phyloP scores from a whole-genome alignment of 2,329 filamentous ascomycete species.

The Calonectria pteridis region DNA sequence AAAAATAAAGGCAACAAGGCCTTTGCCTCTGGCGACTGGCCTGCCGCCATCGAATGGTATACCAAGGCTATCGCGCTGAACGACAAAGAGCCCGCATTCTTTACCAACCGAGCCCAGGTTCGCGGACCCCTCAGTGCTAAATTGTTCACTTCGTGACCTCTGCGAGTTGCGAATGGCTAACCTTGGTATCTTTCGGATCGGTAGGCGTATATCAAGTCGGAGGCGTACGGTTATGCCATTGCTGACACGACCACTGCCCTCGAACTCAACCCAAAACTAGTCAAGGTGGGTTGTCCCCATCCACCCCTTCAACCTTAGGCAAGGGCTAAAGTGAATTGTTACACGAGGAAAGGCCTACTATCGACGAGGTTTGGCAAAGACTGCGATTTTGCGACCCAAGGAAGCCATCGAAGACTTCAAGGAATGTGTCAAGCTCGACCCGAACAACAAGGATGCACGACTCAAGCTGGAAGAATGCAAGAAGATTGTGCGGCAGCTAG shows the following conservation, averaged over 20 bases:
- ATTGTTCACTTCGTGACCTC: background rate
- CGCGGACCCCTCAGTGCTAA: conserved; percentile 43
- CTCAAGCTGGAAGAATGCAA: conserved; percentile 93
- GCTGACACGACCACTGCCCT: conserved; percentile 91
- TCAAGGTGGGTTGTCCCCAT: conserved; percentile 75
- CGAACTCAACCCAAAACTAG: conserved; percentile 86
- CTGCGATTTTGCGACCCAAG: conserved; percentile 88
- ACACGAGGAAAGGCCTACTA: conserved; percentile 80
- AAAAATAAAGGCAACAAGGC: conserved; percentile 97
- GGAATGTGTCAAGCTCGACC: conserved; percentile 87
- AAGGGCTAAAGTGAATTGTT: conserved; percentile 23
- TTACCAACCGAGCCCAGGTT: conserved; percentile 95
- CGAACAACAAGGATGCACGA: conserved; percentile 89
- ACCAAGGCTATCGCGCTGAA: conserved; percentile 88
- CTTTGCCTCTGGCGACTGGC: conserved; percentile 90
- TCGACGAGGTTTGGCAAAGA: conserved; percentile 90
- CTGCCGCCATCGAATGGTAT: conserved; percentile 84
- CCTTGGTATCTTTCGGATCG: conserved; percentile 23
- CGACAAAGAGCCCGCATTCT: conserved; percentile 88
- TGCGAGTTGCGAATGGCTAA: conserved; percentile 60
- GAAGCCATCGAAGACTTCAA: conserved; percentile 95
- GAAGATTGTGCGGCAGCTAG: conserved; percentile 90
- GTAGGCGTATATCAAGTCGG: conserved; percentile 93
- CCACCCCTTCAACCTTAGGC: background rate
- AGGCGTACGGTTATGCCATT: conserved; percentile 94